Conservation (phyloP, 164 flowering plant genomes). For the Liriodendron chinense region DNA sequence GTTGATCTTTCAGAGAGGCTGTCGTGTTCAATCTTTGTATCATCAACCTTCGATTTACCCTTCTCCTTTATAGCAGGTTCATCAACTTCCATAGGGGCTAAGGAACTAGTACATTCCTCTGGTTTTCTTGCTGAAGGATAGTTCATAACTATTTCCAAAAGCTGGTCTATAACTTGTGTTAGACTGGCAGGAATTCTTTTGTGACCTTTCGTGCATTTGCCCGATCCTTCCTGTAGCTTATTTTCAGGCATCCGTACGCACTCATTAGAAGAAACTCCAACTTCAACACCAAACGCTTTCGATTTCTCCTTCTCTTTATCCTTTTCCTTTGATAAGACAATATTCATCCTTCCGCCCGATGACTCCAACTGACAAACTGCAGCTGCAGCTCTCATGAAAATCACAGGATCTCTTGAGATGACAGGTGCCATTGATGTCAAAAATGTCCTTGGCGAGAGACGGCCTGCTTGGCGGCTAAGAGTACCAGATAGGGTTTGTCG, state of each 20-base stretch:
- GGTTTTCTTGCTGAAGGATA: constrained; percentile 36
- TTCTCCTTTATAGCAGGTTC: constrained; percentile 60
- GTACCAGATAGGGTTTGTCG: constrained; percentile 64
- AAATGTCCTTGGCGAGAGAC: constrained; percentile 52
- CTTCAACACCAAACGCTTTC: constrained; percentile 53
- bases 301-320: constrained; percentile 71
- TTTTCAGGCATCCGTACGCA: constrained; percentile 61
- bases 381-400: constrained; percentile 83
- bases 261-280: constrained; percentile 54
- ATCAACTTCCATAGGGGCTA: constrained; percentile 73
- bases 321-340: constrained; percentile 70
- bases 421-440: constrained; percentile 89
- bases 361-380: constrained; percentile 83
- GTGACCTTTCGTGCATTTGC: constrained; percentile 67
- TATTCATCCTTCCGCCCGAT: constrained; percentile 64
- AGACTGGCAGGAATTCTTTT: constrained; percentile 76
- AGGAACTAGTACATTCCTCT: constrained; percentile 32
- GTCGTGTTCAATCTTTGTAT: constrained; percentile 37
- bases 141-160: constrained; percentile 67
- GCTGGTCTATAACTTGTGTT: constrained; percentile 78
- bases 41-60: constrained; percentile 86
- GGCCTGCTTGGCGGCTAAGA: constrained; percentile 57
- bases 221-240: constrained; percentile 61
- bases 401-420: constrained; percentile 77
- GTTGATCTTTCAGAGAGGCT: constrained; percentile 58